These are phyloP conservation scores for Fusarium albidum DNA, from an alignment of 2,329 filamentous ascomycete species.

Conservation along the genomic window DNA sequence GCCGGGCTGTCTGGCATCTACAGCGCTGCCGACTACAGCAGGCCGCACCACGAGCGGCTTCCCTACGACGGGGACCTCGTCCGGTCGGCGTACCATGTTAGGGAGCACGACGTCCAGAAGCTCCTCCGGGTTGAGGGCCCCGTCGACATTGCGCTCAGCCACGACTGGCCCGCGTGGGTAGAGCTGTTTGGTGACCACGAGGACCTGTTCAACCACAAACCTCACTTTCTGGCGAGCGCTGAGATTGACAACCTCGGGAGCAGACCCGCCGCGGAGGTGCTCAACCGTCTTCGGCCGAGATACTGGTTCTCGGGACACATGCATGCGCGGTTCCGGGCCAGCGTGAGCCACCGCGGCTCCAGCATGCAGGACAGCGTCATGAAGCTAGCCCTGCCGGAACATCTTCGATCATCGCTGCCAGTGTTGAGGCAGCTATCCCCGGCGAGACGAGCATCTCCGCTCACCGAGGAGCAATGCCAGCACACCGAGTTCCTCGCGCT, in stretches of 20 bases:
- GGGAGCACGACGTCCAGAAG: conserved; percentile 88
- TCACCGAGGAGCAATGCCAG: conserved; percentile 68
- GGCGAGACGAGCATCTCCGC: background rate
- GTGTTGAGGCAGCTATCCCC: conserved; percentile 12
- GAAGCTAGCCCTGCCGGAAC: background rate
- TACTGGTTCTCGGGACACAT: conserved; percentile 95
- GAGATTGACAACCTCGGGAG: conserved; percentile 79
- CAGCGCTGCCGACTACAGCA: conserved; percentile 86
- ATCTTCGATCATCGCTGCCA: conserved; percentile 4
- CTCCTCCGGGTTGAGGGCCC: conserved; percentile 81
- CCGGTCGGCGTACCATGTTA: conserved; percentile 86
- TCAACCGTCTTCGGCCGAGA: conserved; percentile 79
- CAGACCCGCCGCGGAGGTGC: conserved; percentile 76
- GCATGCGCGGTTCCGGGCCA: conserved; percentile 83
- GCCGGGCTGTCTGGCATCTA: conserved; percentile 91
- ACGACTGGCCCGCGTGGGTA: conserved; percentile 90
- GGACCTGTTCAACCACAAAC: conserved; percentile 75
- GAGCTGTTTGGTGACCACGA: conserved; percentile 78
- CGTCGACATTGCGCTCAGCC: conserved; percentile 87
- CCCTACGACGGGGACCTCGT: conserved; percentile 81
- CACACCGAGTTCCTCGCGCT: conserved; percentile 84
- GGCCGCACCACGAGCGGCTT: conserved; percentile 82
- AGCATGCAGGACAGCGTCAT: conserved; percentile 22
- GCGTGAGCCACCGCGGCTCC: conserved; percentile 59
- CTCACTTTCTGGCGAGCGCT: conserved; percentile 78